phyloP scores from a whole-genome alignment of 257 asterid genomes.

The Solanum appendiculatum region DNA sequence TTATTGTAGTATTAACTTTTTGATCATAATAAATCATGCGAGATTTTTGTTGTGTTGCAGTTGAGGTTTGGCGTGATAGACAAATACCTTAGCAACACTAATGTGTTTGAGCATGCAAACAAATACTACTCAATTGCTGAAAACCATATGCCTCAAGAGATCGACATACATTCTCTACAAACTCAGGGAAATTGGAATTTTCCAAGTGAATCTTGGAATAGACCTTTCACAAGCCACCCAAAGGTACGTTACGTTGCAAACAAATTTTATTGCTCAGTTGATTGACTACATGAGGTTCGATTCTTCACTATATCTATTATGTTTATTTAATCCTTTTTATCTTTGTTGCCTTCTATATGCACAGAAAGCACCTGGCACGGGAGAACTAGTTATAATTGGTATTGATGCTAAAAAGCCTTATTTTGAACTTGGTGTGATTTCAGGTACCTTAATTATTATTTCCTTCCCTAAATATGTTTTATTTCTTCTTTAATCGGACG shows the following conservation, averaged over 20 bases:
- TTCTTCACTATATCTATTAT: neutral
- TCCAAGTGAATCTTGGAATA: slow-evolving; percentile 34
- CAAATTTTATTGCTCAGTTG: too few relatives aligned
- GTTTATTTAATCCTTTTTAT: neutral
- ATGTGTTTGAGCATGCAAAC: slow-evolving; percentile 51
- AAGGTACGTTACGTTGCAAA: slow-evolving; percentile 36
- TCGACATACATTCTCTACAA: slow-evolving; percentile 33
- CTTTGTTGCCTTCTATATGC: neutral
- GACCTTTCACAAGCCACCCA: slow-evolving; percentile 74
- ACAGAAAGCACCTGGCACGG: slow-evolving; percentile 54
- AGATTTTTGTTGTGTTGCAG: slow-evolving; percentile 18
- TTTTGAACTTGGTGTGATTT: slow-evolving; percentile 48
- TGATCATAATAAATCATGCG: too few relatives aligned
- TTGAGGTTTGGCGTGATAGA: slow-evolving; percentile 46
- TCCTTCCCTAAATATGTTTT: neutral
- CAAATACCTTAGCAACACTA: slow-evolving; percentile 52
- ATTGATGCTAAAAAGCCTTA: slow-evolving; percentile 42
- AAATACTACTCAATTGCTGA: slow-evolving; percentile 48
- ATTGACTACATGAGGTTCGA: too few relatives aligned
- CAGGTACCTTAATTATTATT: slow-evolving; percentile 31
- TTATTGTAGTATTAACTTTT: too few relatives aligned
- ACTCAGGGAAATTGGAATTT: slow-evolving; percentile 41
- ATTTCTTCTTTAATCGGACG: neutral
- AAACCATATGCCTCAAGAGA: slow-evolving; percentile 55
- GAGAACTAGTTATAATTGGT: slow-evolving; percentile 58